phyloP scores from a whole-genome alignment of 83 land plant species.

The Isoetes engelmannii region DNA sequence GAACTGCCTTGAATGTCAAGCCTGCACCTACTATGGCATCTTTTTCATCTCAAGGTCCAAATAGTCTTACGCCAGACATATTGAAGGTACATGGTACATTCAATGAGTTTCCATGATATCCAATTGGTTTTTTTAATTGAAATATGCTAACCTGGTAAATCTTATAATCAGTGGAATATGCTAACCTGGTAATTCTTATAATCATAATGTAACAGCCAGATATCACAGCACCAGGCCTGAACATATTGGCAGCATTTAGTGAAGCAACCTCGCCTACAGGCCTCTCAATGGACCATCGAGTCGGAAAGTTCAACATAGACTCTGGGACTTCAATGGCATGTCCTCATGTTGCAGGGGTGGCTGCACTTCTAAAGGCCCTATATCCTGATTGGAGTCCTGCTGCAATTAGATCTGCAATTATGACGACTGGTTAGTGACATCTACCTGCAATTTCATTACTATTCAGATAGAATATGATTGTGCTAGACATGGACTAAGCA shows the following conservation, averaged over 20 bases:
- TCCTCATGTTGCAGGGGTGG: slow-evolving; percentile 8
- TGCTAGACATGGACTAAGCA: too few relatives aligned
- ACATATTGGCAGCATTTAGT: slow-evolving; percentile 7
- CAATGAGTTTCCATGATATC: too few relatives aligned
- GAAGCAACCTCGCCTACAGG: slow-evolving; percentile 3
- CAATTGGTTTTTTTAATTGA: too few relatives aligned
- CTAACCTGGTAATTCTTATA: too few relatives aligned
- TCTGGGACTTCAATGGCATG: slow-evolving; percentile 8
- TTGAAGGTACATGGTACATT: slow-evolving; percentile 2
- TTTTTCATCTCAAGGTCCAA: slow-evolving; percentile 22
- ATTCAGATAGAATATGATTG: too few relatives aligned
- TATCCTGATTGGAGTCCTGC: slow-evolving; percentile 9
- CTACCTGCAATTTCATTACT: too few relatives aligned
- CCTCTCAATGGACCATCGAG: neutral
- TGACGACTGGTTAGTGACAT: slow-evolving; percentile 2
- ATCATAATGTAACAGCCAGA: neutral
- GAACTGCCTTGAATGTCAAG: slow-evolving; percentile 6
- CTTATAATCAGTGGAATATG: too few relatives aligned
- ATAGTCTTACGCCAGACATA: slow-evolving; percentile 16
- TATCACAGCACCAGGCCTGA: slow-evolving; percentile 5
- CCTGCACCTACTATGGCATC: slow-evolving; percentile 19
- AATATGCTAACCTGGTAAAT: too few relatives aligned
- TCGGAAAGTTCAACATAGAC: slow-evolving; percentile 5
- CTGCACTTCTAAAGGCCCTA: slow-evolving; percentile 2
- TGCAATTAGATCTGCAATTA: slow-evolving; percentile 6